Base-by-base conservation (phyloP, 306 rosid genomes). In the Alnus rubra region DNA sequence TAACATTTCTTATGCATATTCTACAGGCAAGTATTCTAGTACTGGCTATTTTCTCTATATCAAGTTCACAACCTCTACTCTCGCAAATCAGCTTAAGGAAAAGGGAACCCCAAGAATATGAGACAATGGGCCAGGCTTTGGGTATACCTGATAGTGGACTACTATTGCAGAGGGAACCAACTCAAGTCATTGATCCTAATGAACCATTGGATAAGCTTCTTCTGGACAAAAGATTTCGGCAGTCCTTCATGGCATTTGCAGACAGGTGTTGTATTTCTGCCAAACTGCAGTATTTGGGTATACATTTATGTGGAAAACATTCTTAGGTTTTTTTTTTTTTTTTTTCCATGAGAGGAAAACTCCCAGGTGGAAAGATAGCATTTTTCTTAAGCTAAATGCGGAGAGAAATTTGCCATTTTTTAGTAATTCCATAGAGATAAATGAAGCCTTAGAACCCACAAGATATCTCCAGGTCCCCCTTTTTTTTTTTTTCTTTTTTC, bases 21-120 rank as follows among this genome's bases (percentile, higher is more conserved):
- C 85, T 76, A 60, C 93, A 95, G 99, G 91, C 91, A 68, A 92
- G 99, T 84, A 83, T 93, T 80, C 94, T 93, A 45, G 91, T 93
- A 65, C 79, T 89, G 80, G 88, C 91, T 82, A 86, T 95, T 90
- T 91, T 91, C 88, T 95, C 98, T 7, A 84, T 90, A 83, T 95
- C 99, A 80, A 93, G 94, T 85, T 93, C 99, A 76, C 98, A 91
- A 87, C 99, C 99, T 71, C 88, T 95, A 82, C 91, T 93, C 76
- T 91, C 99, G 3, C 96, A 95, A 90, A 88, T 93, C 87, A 95
- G 98, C 90, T 85, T 95, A 80, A 88, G 98, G 87, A 89, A 83
- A 85, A 89, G 88, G 84, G 96, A 88, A 50, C 70, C 93, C 71
- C 85, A 85, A 71, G 92, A 90, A 76, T 87, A 84, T 78, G 87